Evolutionary conservation across 2,329 filamentous ascomycete genomes (phyloP).

Genomic region (Colletotrichum liriopes): DNA sequence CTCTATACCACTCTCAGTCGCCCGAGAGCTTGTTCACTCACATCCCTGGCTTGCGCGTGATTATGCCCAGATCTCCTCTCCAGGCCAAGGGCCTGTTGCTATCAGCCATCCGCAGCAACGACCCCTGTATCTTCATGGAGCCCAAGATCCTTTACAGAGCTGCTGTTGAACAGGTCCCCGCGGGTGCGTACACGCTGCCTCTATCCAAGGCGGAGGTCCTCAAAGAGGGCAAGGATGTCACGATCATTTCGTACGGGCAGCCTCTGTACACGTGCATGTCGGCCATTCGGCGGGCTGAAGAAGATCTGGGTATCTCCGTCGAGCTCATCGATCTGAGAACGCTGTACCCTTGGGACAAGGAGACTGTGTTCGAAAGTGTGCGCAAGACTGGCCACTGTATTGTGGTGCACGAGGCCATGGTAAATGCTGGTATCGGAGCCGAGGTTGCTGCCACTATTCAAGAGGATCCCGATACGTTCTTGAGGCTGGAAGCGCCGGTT

Average conservation of each 20-base stretch:
- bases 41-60: constrained; percentile 86
- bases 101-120: constrained; percentile 82
- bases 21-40: constrained; percentile 92
- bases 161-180: constrained; percentile 91
- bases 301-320: constrained; percentile 82
- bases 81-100: constrained; percentile 92
- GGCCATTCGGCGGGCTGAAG: constrained; percentile 81
- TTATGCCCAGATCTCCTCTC: constrained; percentile 87
- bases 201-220: constrained; percentile 89
- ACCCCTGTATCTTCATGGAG: constrained; percentile 94
- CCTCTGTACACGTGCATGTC: constrained; percentile 87
- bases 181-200: constrained; percentile 84
- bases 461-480: constrained; percentile 81
- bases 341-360: constrained; percentile 92
- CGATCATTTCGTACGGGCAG: constrained; percentile 90
- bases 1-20: constrained; percentile 89
- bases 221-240: constrained; percentile 85
- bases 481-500: constrained; percentile 88
- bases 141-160: constrained; percentile 94
- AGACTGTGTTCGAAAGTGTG: constrained; percentile 85
- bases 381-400: constrained; percentile 89
- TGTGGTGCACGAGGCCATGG: constrained; percentile 93
- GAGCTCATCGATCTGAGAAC: constrained; percentile 92
- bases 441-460: constrained; percentile 92
- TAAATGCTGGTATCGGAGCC: constrained; percentile 90